Evolutionary conservation across 495 filamentous ascomycete genomes (phyloP), one percentile per base, ranked within the genome.

Genomic region (Xanthoparmelia taractica): DNA sequence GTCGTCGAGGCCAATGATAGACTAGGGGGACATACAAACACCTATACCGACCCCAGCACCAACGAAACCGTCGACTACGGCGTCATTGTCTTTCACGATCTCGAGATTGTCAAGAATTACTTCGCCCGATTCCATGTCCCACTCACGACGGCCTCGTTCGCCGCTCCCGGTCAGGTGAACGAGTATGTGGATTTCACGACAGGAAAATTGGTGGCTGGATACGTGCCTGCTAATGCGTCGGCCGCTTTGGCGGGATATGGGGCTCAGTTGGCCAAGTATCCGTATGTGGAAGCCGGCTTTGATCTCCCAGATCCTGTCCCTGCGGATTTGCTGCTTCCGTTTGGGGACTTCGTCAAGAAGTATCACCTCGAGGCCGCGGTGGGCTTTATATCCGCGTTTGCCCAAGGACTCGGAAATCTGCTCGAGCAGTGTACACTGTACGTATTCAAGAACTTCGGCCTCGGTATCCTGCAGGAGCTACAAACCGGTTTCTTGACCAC

Each of bases 11-110:
- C 66, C 61, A 70, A 77, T 40, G 59, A 54, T 23, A 56, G 50
- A 18, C 69, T 84, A 1, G 80, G 82, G 11, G 81, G 81, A 0
- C 79, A 83, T 61, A 73, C 71, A 8, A 70, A 80, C 13, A 83
- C 80, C 0, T 76, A 75, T 60, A 66, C 60, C 27, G 78, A 81
- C 64, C 75, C 79, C 6, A 61, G n/a, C 11, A 76, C 76, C 15
- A 68, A 68, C 8, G 66, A 56, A 1, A 70, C 75, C 4, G 72
- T 81, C 60, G 77, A 83, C 66, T 76, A 76, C 61, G 79, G 80
- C 36, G 75, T 82, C 34, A 15, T 66, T 3, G 59, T 72, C 23
- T 80, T 72, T 64, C 63, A 74, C 27, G 75, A 82, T 67, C 64
- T 70, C 25, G 29, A 60, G 1, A 41, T 76, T 40, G 74, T 76